These are phyloP conservation scores for Colletotrichum siamense DNA, from an alignment of 2,329 filamentous ascomycete species.

Conservation along the genomic window DNA sequence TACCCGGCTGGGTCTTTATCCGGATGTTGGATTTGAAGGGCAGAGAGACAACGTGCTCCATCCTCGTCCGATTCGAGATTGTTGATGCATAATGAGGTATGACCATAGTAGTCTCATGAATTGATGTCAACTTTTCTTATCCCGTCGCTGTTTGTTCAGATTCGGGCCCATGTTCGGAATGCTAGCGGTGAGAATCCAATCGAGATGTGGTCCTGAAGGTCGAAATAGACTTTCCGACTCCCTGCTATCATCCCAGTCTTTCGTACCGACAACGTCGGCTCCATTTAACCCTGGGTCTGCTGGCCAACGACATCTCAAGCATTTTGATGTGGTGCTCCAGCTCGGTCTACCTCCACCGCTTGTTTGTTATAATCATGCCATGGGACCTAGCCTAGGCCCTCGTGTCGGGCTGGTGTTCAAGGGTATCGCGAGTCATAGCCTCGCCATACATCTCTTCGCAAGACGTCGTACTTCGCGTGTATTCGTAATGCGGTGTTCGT, in stretches of 20 bases:
- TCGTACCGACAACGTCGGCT: background rate
- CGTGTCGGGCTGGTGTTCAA: background rate
- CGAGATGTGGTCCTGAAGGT: background rate
- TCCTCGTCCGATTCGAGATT: conserved; percentile 67
- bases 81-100: conserved; percentile 35
- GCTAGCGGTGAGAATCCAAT: background rate
- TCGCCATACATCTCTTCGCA: background rate
- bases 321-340: background rate
- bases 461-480: rapidly evolving
- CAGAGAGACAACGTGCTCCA: conserved; percentile 64
- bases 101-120: background rate
- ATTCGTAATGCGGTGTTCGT: background rate
- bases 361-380: background rate
- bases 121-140: background rate
- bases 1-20: conserved; percentile 66
- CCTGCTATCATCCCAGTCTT: background rate
- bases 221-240: background rate
- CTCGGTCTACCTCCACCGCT: background rate
- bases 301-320: background rate
- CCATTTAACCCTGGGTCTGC: background rate
- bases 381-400: background rate
- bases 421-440: background rate
- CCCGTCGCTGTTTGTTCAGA: background rate
- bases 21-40: conserved; percentile 70
- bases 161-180: background rate